These are phyloP conservation scores for Didymella exigua DNA, from an alignment of 2,329 filamentous ascomycete genomes.

Conservation along the genomic window DNA sequence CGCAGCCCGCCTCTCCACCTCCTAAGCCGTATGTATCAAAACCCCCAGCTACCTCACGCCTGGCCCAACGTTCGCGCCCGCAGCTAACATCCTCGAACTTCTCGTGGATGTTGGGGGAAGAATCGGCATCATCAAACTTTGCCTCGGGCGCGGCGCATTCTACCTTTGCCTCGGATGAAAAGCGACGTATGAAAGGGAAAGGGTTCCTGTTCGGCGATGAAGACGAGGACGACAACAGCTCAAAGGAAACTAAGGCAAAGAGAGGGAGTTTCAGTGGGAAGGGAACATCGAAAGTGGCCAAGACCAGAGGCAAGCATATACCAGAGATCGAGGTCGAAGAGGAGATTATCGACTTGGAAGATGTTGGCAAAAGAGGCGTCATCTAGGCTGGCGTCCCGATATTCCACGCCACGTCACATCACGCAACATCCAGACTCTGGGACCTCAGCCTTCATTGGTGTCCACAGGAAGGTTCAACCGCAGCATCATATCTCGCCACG, in stretches of 20 bases:
- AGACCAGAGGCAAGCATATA: constrained; percentile 31
- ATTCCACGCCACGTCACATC: constrained; percentile 6
- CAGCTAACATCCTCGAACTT: constrained; percentile 76
- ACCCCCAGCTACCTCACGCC: constrained; percentile 31
- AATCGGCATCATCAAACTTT: constrained; percentile 43
- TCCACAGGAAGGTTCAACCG: not conserved
- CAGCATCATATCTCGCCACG: not conserved
- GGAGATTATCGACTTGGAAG: constrained; percentile 46
- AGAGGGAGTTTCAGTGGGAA: constrained; percentile 32
- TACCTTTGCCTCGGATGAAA: constrained; percentile 44
- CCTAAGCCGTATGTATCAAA: constrained; percentile 10
- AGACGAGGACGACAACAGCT: constrained; percentile 38
- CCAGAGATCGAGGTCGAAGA: constrained; percentile 40
- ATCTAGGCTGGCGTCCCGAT: constrained; percentile 20
- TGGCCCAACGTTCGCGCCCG: constrained; percentile 59
- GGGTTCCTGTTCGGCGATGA: constrained; percentile 51
- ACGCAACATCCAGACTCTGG: not conserved
- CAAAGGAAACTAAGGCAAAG: constrained; percentile 25
- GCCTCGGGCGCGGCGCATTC: constrained; percentile 43
- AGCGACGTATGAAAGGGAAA: constrained; percentile 45
- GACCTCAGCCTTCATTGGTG: constrained; percentile 1
- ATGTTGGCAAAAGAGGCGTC: constrained; percentile 41
- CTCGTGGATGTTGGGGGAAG: constrained; percentile 71
- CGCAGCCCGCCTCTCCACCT: constrained; percentile 28
- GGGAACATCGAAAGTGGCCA: constrained; percentile 19